Base-by-base conservation (phyloP, 2,329 filamentous ascomycete species). In the Colletotrichum brevisporum region DNA sequence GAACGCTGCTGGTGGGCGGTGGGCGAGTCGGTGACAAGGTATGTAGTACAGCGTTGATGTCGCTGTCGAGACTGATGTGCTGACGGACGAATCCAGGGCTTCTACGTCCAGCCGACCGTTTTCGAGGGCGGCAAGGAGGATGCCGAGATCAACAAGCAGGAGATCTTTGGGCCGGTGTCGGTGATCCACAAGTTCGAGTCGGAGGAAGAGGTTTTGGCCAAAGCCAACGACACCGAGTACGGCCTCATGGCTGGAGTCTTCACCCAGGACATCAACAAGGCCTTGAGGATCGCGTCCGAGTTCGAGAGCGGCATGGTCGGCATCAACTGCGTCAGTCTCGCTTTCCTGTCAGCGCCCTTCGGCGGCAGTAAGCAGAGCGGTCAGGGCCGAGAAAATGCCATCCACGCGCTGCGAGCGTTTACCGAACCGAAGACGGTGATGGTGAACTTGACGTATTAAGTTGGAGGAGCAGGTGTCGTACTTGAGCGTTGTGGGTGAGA, bases 271-370 rank as follows among this genome's bases (percentile, higher is more conserved):
- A 88, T 93, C 73, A 87, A 87, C 74, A 87, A 86, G 72, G 91
- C 89, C 3, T 86, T 88, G 75, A 83, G 86, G 1, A 78, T 89
- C 3, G 82, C 84, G 2, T 80, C 83, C 3, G 81, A 83, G 54
- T 82, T 93, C 53, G 89, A 92, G 77, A 86, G 88, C 13, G 91
- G 91, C 36, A 92, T 91, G 86, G 90, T 93, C 4, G 91, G 90
- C 82, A 87, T 93, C 75, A 93, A 93, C 72, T 80, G 78, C 53
- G 75, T 82, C 55, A 80, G 77, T 63, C 71, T 80, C 18, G 74
- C 77, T 64, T 81, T 82, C 64, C 72, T 83, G 48, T 76, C 66
- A 5, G 77, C 79, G 3, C 85, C 86, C 0, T 87, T 88, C 72
- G 85, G 85, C 36, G 85, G 86, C 8, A 80, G 72, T 58, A 88